Conservation (phyloP, 352 stramenopile genomes). For the Peronospora belbahrii region DNA sequence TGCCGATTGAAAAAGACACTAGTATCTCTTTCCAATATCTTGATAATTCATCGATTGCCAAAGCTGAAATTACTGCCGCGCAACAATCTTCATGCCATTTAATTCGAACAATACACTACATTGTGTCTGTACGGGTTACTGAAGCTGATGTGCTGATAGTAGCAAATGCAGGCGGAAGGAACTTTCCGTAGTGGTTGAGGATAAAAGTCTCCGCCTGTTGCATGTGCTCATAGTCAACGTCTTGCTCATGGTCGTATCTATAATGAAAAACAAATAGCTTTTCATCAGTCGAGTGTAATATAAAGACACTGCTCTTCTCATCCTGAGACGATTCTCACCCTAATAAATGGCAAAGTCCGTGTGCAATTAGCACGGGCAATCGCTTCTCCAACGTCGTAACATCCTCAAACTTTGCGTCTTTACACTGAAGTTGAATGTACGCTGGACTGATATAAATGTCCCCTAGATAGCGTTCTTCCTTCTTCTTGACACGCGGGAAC, state of each 20-base stretch:
- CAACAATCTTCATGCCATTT: neutral
- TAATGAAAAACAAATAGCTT: neutral
- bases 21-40: slow-evolving; percentile 9
- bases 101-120: neutral
- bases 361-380: slow-evolving; percentile 64
- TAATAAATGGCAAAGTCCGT: slow-evolving; percentile 78
- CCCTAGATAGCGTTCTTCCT: slow-evolving; percentile 66
- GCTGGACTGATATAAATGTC: slow-evolving; percentile 80
- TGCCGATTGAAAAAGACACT: slow-evolving; percentile 16
- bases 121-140: slow-evolving; percentile 2
- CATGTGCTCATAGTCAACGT: slow-evolving; percentile 75
- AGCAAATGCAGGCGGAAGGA: slow-evolving; percentile 28
- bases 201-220: slow-evolving; percentile 62
- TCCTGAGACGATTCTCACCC: slow-evolving; percentile 28
- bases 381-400: slow-evolving; percentile 53
- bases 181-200: slow-evolving; percentile 41
- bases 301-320: neutral
- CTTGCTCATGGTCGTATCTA: slow-evolving; percentile 77
- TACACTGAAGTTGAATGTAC: slow-evolving; percentile 69
- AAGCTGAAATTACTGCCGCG: slow-evolving; percentile 6
- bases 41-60: slow-evolving; percentile 11
- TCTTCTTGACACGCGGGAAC: slow-evolving; percentile 41
- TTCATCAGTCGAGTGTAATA: slow-evolving; percentile 6
- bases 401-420: slow-evolving; percentile 45
- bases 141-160: neutral